Evolutionary conservation across 2,329 filamentous ascomycete genomes (phyloP), one percentile per base, ranked within the genome.

Genomic region (Aspergillus fructus): DNA sequence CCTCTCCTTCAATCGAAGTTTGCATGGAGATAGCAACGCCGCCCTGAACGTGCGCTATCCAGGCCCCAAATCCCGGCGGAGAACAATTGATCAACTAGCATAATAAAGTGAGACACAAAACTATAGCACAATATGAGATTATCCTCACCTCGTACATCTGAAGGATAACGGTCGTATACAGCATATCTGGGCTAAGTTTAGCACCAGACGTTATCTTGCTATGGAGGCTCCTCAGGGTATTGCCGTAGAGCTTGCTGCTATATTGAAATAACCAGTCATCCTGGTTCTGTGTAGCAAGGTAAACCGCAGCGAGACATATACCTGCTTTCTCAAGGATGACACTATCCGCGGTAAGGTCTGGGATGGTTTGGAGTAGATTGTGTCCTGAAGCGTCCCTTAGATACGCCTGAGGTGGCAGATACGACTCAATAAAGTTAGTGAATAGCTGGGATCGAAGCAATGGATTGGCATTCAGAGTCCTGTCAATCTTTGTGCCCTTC

Each of bases 11-110:
- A 19, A 42, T 30, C 17, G 43, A 24, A 40, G 58, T 56, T 39
- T 63, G 60, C 15, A 34, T 48, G 7, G 60, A 51, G n/a, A 61
- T 57, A 33, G 64, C 62, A 53, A 59, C 64, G 42, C 62, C 60
- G 33, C 64, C 62, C 47, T 65, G 62, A 4, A 67, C 59, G 59
- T 67, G 62, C 6, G 62, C 61, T 37, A 65, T 59, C 60, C 65
- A 67, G 27, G 59, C 64, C 27, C 50, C 55, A n/a, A 65, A 65
- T 1, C 63, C 64, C 19, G 62, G 58, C 2, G 59, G 61, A 3
- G 62, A 66, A 21, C 58, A 63, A 54, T 63, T 64, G 34, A 66
- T 59, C 33, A 65, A 55, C 62, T 65, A 49, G 43, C 37, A 11
- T 21, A 30, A 30, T 27, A 30, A 30, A 30, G 8, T 30, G 27